Percentiles rank a stretch among this genome's conserved stretches.
These are phyloP conservation scores for Cryptococcus sp. DNA, from an alignment of 1,284 basidiomycete species.

Conservation along the genomic window DNA sequence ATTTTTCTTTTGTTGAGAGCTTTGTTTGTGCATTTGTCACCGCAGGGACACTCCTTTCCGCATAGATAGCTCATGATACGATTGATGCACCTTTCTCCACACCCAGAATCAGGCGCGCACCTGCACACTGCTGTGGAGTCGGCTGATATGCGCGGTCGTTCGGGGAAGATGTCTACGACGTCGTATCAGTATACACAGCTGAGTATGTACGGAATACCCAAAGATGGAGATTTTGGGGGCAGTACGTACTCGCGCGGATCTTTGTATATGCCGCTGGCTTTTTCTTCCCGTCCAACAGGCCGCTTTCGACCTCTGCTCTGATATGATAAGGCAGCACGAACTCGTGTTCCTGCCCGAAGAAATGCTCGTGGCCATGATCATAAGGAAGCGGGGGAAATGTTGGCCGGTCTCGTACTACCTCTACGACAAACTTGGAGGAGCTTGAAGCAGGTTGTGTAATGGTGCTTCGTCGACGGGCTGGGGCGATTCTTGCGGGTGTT, in stretches of 20 bases:
- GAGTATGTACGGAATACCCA: too few relatives aligned
- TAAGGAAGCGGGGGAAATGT: conserved; percentile 45
- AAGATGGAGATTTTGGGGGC: too few relatives aligned
- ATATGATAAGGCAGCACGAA: conserved; percentile 52
- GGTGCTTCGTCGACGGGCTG: too few relatives aligned
- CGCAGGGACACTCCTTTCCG: conserved; percentile 54
- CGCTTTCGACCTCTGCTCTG: conserved; percentile 46
- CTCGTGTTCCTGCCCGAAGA: conserved; percentile 44
- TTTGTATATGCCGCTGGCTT: conserved; percentile 43
- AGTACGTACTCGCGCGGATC: conserved; percentile 30
- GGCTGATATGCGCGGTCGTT: conserved; percentile 28
- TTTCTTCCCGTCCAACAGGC: conserved; percentile 49
- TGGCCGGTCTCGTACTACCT: not conserved
- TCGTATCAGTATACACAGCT: too few relatives aligned
- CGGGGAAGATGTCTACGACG: conserved; percentile 41
- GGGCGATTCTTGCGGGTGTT: not conserved
- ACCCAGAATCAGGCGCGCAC: conserved; percentile 48
- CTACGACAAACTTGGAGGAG: not conserved
- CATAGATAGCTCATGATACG: conserved; percentile 56
- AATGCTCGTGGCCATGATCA: conserved; percentile 37
- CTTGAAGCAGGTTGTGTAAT: not conserved
- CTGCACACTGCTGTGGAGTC: conserved; percentile 46
- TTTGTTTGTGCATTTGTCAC: conserved; percentile 47
- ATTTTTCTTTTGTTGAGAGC: conserved; percentile 40
- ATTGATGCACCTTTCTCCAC: conserved; percentile 55